A percentile compares a stretch with the other conserved stretches of the same genome.
phyloP scores from a whole-genome alignment of 2,329 filamentous ascomycete genomes.

The Thyridium curvatum region DNA sequence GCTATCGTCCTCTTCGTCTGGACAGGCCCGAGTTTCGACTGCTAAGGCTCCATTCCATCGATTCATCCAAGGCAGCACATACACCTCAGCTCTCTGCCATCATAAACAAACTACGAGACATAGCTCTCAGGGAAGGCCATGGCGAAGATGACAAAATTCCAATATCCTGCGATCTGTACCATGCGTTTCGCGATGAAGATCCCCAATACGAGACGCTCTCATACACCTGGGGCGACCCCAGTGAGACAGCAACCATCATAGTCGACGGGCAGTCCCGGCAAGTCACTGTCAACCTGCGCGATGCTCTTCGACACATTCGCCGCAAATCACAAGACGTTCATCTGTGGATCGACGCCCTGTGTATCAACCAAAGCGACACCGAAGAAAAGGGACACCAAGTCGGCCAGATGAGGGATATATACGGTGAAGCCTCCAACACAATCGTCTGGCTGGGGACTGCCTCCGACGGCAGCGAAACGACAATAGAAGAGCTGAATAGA shows the following conservation, averaged over 20 bases:
- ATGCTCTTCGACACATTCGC: background rate
- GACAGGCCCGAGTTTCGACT: no score
- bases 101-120: no score
- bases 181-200: no score
- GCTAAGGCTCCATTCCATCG: no score
- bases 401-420: background rate
- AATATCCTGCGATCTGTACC: no score
- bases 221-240: conserved; percentile 1
- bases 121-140: no score
- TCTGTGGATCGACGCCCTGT: conserved; percentile 3
- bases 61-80: no score
- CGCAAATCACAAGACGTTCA: background rate
- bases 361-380: conserved; percentile 2
- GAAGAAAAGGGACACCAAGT: background rate
- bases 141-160: no score
- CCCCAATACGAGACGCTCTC: background rate
- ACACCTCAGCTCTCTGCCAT: no score
- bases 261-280: background rate
- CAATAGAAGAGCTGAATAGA: no score
- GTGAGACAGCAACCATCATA: background rate
- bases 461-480: no score
- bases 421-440: background rate
- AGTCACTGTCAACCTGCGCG: conserved; percentile 1
- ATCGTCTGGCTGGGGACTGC: background rate
- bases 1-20: no score